Evolutionary conservation across 2,329 filamentous ascomycete species (phyloP), one percentile per base, ranked within the genome.

Genomic region (Penicillium aurantiogriseum): DNA sequence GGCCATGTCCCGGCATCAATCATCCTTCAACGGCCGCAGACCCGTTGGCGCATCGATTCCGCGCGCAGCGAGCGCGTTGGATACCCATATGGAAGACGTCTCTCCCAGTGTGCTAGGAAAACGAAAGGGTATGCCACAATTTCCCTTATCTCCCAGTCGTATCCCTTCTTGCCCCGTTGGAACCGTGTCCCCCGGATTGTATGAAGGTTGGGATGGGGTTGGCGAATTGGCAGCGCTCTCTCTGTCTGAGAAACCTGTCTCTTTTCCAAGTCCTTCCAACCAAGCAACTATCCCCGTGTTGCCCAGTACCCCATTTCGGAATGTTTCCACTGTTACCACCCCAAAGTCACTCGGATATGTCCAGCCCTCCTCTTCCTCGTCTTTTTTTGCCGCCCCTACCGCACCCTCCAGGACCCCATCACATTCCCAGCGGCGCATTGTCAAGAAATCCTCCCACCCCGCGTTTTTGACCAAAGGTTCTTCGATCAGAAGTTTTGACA

Each of bases 401-500:
- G 65, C 64, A 77, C 68, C 79, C 79, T 36, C 51, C 19, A 64
- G 56, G 54, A 53, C 38, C 4, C 39, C 52, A 27, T 55, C 54
- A 27, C 10, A 29, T 15, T 58, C 55, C 31, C 51, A 56, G 9
- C 29, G 35, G 13, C 50, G 50, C 29, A 61, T 58, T 69, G 71
- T 57, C 61, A 72, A 64, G 70, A 74, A 63, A 58, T 64, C 63
- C 60, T 69, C 61, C 45, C 66, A 65, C 63, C 73, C 71, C 15
- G 67, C 71, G 1, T 92, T 83, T 79, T 80, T 93, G 68, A 88
- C 83, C 64, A 89, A 87, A 78, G 78, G 87, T 80, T 91, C 92
- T 86, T 88, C 90, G 82, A 77, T 75, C 76, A 79, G 83, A 90
- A 89, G 84, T 68, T 72, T 71, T 73, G 65, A 73, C 68, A 62